These are phyloP conservation scores for Flaveria bidentis DNA, from an alignment of 129 eudicot species.

Conservation along the genomic window DNA sequence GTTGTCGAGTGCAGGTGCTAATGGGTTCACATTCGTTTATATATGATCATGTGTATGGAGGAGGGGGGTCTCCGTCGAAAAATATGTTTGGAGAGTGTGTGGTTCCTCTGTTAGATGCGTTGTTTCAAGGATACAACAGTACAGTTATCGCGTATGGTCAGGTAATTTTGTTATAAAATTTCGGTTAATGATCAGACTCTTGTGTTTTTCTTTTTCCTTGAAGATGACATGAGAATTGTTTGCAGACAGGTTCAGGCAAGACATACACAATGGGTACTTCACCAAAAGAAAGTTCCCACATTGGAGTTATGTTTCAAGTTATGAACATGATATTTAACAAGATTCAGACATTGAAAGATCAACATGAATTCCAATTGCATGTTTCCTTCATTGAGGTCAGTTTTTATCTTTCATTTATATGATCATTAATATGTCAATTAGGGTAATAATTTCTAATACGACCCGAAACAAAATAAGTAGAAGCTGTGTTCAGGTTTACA, in stretches of 20 bases:
- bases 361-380: conserved; percentile 79
- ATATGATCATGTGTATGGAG: conserved; percentile 95
- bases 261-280: conserved; percentile 98
- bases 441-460: too few species aligned
- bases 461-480: too few species aligned
- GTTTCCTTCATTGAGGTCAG: conserved; percentile 96
- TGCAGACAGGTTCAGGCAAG: conserved; percentile 98
- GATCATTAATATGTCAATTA: not conserved
- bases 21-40: conserved; percentile 90
- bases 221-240: conserved; percentile 24
- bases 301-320: conserved; percentile 71
- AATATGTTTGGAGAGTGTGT: conserved; percentile 89
- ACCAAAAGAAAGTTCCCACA: conserved; percentile 65
- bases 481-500: too few species aligned
- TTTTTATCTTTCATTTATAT: conserved; percentile 12
- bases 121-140: conserved; percentile 95
- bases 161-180: conserved; percentile 49
- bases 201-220: not conserved
- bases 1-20: conserved; percentile 62
- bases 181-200: not conserved
- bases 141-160: conserved; percentile 99
- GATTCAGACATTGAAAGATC: conserved; percentile 64
- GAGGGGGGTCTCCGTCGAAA: conserved; percentile 67
- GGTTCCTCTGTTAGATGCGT: conserved; percentile 85
- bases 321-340: conserved; percentile 78